Percentiles rank a stretch among this genome's conserved stretches.
phyloP scores from a whole-genome alignment of 345 rosid species.

The Syzygium oleosum region DNA sequence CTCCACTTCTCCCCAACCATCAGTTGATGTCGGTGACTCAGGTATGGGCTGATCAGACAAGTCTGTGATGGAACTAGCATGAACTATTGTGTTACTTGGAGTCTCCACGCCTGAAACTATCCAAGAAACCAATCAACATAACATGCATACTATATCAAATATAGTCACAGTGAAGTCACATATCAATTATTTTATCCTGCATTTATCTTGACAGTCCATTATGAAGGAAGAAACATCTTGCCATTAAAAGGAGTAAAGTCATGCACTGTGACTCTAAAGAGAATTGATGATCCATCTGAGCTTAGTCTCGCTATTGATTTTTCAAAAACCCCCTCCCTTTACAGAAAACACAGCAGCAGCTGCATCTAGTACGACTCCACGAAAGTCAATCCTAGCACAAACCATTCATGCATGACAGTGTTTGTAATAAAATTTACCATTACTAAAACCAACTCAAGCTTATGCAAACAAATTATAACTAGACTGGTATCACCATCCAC shows the following conservation, averaged over 20 bases:
- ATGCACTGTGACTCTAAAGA: neutral
- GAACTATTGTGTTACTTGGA: constrained; percentile 39
- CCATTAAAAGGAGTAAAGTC: neutral
- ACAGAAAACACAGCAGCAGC: neutral
- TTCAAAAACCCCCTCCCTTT: neutral
- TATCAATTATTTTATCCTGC: neutral
- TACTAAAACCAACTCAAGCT: neutral
- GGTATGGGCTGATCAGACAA: constrained; percentile 67
- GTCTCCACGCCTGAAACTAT: constrained; percentile 38
- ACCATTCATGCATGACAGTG: neutral
- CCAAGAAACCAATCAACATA: constrained; percentile 6
- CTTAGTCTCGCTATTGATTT: neutral
- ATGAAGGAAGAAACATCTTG: neutral
- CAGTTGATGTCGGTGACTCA: constrained; percentile 83
- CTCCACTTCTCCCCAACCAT: constrained; percentile 98
- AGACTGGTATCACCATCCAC: neutral
- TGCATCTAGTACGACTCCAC: neutral
- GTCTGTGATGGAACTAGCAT: constrained; percentile 57
- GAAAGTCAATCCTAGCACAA: neutral
- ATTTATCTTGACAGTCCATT: neutral
- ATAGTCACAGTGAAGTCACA: neutral
- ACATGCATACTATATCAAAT: neutral
- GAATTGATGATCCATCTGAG: neutral
- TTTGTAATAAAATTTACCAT: neutral
- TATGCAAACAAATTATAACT: neutral